A percentile compares a stretch with the other conserved stretches of the same genome.
Evolutionary conservation across 257 asterid genomes (phyloP).

Genomic region (Solanum appendiculatum): DNA sequence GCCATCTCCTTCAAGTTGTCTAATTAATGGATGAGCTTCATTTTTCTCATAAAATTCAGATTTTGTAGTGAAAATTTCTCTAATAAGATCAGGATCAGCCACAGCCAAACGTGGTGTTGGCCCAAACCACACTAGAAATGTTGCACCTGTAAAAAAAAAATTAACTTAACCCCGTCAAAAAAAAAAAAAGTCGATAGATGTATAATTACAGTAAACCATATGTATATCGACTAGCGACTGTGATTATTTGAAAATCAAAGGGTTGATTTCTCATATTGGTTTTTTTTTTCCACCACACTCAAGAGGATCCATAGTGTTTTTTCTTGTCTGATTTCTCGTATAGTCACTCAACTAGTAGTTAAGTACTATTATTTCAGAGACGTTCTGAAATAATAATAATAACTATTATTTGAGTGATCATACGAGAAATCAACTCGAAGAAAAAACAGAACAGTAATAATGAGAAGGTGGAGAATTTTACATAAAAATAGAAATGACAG

Average conservation of each 20-base stretch:
- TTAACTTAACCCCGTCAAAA: background rate
- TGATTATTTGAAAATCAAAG: background rate
- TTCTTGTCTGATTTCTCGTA: background rate
- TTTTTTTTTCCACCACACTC: too few relatives aligned
- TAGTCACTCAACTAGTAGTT: background rate
- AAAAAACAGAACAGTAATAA: background rate
- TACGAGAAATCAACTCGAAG: background rate
- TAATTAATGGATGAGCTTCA: slow-evolving; percentile 35
- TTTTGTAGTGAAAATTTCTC: slow-evolving; percentile 35
- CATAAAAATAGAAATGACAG: background rate
- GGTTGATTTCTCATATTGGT: too few relatives aligned
- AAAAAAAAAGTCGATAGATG: background rate
- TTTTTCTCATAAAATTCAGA: slow-evolving; percentile 38
- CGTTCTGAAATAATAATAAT: background rate
- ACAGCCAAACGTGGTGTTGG: slow-evolving; percentile 39
- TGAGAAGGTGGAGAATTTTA: background rate
- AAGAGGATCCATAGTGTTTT: background rate
- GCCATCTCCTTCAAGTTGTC: slow-evolving; percentile 42
- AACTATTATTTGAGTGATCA: background rate
- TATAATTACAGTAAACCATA: background rate
- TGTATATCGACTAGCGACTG: background rate
- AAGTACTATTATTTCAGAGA: background rate
- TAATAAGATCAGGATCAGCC: slow-evolving; percentile 37
- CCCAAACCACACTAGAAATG: slow-evolving; percentile 42
- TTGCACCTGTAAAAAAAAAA: slow-evolving; percentile 16